Evolutionary conservation across 2,329 filamentous ascomycete genomes (phyloP), one percentile per base, ranked within the genome.

Genomic region (Lachnellula cervina): DNA sequence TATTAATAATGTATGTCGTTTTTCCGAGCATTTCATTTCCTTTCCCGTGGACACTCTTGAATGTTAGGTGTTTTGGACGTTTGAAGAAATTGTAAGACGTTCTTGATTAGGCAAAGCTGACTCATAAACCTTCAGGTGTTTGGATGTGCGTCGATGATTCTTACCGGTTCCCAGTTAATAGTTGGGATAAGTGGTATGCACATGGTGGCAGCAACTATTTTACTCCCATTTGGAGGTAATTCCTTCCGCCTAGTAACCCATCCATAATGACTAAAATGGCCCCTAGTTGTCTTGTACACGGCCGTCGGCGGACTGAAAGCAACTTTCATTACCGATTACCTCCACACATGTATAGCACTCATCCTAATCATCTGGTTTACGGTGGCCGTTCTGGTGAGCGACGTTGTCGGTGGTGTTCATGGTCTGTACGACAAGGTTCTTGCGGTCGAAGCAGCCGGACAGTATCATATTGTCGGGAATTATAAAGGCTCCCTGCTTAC

Each of bases 291-390:
- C 37, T 21, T 56, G 1, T 63, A 63, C 37, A 63, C 61, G 1
- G 59, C 59, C 4, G 52, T 57, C 13, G 59, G 61, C 34, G 61
- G 61, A 6, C n/a, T 63, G 6, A 63, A 63, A 52, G 61, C 61
- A 5, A 63, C 61, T 1, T 62, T 62, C 34, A 23, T 62, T 13
- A 62, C 59, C 1, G 59, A 62, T 9, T 62, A 49, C 16, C n/a
- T 62, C 4, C 77, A 80, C 54, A 80, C 77, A 0, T 69, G 73
- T 0, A 71, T 79, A 48, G 74, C 74, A 1, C 59, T 79, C 4
- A 73, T 80, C 28, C 67, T 80, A 4, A 70, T 79, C 19, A 74
- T 78, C 17, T 78, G 74, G 59, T 78, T 79, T 58, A 75, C 76
- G 0, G 61, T 80, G 2, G 65, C 70, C 0, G 70, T 78, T n/a